These are phyloP conservation scores for Aspergillus quadrilineatus DNA, from an alignment of 2,329 filamentous ascomycete genomes.

Conservation along the genomic window DNA sequence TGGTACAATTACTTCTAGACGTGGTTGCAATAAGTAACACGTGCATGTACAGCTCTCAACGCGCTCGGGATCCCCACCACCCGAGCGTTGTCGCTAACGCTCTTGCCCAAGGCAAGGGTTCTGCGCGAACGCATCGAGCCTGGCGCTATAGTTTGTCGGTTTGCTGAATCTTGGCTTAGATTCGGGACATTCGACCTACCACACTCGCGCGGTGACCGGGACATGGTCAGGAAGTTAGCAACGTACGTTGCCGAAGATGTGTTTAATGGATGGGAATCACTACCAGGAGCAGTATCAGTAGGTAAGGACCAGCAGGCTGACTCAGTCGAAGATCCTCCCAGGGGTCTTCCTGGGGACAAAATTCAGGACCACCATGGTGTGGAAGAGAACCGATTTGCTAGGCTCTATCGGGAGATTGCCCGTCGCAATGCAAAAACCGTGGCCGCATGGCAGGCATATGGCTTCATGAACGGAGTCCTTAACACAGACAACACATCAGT, in stretches of 20 bases:
- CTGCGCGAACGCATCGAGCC: constrained; percentile 79
- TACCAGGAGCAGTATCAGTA: constrained; percentile 60
- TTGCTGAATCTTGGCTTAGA: constrained; percentile 86
- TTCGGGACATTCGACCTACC: constrained; percentile 97
- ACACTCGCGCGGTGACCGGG: constrained; percentile 74
- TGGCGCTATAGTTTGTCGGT: constrained; percentile 87
- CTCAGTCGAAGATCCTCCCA: constrained; percentile 45
- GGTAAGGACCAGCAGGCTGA: constrained; percentile 41
- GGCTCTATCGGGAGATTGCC: constrained; percentile 83
- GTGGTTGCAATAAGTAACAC: background rate
- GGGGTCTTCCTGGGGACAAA: constrained; percentile 56
- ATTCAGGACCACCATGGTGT: constrained; percentile 66
- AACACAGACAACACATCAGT: constrained; percentile 98
- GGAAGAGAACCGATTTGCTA: constrained; percentile 81
- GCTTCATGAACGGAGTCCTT: constrained; percentile 98
- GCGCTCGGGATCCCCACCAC: constrained; percentile 84
- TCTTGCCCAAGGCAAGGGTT: constrained; percentile 71
- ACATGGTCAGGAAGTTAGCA: constrained; percentile 69
- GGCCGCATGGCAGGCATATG: constrained; percentile 94
- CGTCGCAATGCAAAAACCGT: constrained; percentile 84
- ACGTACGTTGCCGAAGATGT: constrained; percentile 87
- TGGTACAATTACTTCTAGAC: background rate
- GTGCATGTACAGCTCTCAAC: constrained; percentile 57
- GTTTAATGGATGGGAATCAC: constrained; percentile 79
- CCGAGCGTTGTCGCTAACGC: constrained; percentile 76